Evolutionary conservation across 2,329 filamentous ascomycete species (phyloP).

Genomic region (Verticillium isaacii): DNA sequence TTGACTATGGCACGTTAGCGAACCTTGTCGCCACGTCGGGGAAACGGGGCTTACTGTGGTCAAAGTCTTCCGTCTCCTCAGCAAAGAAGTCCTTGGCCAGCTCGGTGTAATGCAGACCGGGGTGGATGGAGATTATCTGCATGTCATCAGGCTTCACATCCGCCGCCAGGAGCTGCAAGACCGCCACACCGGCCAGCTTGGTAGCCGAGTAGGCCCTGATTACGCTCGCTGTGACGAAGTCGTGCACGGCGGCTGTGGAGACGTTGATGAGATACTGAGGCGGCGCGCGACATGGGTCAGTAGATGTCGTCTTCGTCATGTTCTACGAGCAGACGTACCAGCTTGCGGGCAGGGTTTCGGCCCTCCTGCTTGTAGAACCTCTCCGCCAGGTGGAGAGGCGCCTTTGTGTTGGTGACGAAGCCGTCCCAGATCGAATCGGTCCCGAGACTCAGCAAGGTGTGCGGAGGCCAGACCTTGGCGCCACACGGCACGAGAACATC

Average conservation of each 20-base stretch:
- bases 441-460: conserved; percentile 5
- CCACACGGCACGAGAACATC: conserved; percentile 23
- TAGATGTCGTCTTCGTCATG: background rate
- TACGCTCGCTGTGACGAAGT: conserved; percentile 13
- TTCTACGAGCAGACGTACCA: conserved; percentile 9
- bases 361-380: conserved; percentile 27
- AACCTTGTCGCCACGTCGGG: too few relatives aligned
- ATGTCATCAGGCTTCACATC: conserved; percentile 24
- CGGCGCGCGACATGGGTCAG: background rate
- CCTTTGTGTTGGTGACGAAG: conserved; percentile 10
- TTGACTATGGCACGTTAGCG: background rate
- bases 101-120: conserved; percentile 30
- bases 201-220: conserved; percentile 27
- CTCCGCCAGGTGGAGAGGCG: conserved; percentile 8
- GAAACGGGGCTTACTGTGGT: background rate
- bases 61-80: conserved; percentile 2
- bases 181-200: conserved; percentile 29
- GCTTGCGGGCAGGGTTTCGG: conserved; percentile 9
- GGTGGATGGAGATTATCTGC: conserved; percentile 35
- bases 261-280: conserved; percentile 25
- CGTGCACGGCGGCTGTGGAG: conserved; percentile 23
- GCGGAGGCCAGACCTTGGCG: conserved; percentile 1
- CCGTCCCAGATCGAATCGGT: conserved; percentile 7
- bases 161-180: conserved; percentile 31
- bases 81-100: conserved; percentile 8